Base-by-base conservation (phyloP, 2,329 filamentous ascomycete species). In the Fusarium musae region DNA sequence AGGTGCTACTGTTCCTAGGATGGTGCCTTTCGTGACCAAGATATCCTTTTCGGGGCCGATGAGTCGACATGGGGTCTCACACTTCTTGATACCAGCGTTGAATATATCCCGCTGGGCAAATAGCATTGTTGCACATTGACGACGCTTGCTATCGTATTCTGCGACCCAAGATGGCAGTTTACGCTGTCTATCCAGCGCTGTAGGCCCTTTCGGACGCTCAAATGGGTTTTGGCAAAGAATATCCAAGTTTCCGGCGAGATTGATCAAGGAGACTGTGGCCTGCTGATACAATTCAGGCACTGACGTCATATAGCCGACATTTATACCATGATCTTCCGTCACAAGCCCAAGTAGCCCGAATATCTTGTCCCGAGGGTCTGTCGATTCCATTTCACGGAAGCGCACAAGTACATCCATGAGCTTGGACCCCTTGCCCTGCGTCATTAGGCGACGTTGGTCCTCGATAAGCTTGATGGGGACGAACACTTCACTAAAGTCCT, bases 141-240 rank as follows among this genome's bases (percentile, higher is more conserved):
- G 6, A 2, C 34, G 34, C 12, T 37, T 54, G 2, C 28, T 26
- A 16, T 64, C 36, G 10, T 70, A 70, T n/a, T 67, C 57, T 3
- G 58, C 40, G 1, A 49, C 43, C 70, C 70, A 73, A n/a, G 70
- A 73, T 10, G 58, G 57, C 3, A 11, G 10, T n/a, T 6, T 13
- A 10, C 2, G 9, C 17, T 23, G 8, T 1, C 8, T 13, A 3
- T 28, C 4, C 4, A 70, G 34, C 0, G 28, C 10, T 3, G 8
- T 44, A 2, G 40, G 59, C 1, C 64, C 40, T 6, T 9, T 7
- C 2, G 5, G 12, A 2, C 36, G 39, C 6, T 73, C 70, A 9
- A 70, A 73, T 5, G 66, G 70, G 1, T 39, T 73, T 12, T 73
- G 70, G n/a, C 70, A 73, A 12, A 73, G 23, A 1, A 67, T 63